Base-by-base conservation (phyloP, 805 yeast genomes). In the Suhomyces sp. region DNA sequence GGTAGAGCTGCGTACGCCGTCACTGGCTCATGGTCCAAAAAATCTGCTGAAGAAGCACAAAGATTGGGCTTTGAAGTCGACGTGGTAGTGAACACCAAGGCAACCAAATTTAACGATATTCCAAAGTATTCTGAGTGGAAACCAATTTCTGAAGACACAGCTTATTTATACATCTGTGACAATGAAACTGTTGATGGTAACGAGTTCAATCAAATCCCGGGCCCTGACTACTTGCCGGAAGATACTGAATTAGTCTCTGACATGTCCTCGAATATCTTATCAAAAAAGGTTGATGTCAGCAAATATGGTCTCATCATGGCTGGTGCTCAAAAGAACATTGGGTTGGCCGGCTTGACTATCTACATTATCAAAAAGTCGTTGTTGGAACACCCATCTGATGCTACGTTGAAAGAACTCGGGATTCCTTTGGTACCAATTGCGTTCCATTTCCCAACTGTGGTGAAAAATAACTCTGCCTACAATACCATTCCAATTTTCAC, bases 241-340 rank as follows among this genome's bases (percentile, higher is more conserved):
- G 79, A 77, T 16, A 81, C 84, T 28, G 95, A 86, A 59, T 63
- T 91, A 40, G 96, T 88, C 11, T 91, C 95, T 18, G 99, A 93
- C 59, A 80, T 91, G 82, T 90, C 97, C 2, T 90, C 97, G 29
- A 88, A 91, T 61, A 83, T 93, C 54, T 70, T 93, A 47, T 86
- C 96, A 15, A 81, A 84, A 47, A 67, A 75, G 46, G 60, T 93
- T 32, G 96, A 91, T 51, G 83, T 93, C 26, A 68, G 85, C 37
- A 81, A 86, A 60, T 91, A 77, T 55, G 98, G 96, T 33, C 68
- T 88, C 18, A 81, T 93, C 43, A 81, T 90, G 77, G 98, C 96
- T 13, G 99, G 99, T 44, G 99, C 98, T 18, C 99, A 93, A 66
- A 93, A 93, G 65, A 93, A 93, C 60, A 88, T 93, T 55, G 98